Evolutionary conservation across 208 protist genomes (phyloP).

Genomic region (Crithidia brevicula): DNA sequence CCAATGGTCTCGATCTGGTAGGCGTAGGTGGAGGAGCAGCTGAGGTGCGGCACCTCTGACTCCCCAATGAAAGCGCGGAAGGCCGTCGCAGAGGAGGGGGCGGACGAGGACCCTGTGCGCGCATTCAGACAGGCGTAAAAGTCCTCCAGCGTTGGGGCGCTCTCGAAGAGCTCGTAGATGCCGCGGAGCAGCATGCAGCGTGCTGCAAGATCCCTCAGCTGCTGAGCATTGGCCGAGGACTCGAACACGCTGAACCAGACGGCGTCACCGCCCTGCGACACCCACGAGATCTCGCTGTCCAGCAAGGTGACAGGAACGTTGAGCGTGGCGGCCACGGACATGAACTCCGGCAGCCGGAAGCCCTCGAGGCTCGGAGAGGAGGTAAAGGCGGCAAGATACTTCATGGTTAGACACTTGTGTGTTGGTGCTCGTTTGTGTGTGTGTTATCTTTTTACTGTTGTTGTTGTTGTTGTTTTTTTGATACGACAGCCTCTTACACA

Average conservation of each 20-base stretch:
- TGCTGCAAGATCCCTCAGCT: conserved; percentile 30
- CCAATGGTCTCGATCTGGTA: conserved; percentile 81
- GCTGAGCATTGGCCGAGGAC: conserved; percentile 14
- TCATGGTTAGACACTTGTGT: conserved; percentile 43
- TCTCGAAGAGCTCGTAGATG: conserved; percentile 57
- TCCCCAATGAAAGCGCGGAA: conserved; percentile 34
- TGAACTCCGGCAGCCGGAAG: conserved; percentile 67
- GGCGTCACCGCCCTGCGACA: conserved; percentile 23
- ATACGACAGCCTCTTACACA: no score
- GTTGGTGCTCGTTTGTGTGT: no score
- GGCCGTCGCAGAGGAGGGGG: neutral
- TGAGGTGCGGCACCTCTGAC: conserved; percentile 27
- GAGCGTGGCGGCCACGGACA: conserved; percentile 44
- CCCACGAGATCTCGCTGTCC: conserved; percentile 32
- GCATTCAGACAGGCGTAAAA: conserved; percentile 35
- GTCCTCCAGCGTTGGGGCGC: conserved; percentile 47
- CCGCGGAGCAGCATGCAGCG: conserved; percentile 58
- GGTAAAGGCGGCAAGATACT: conserved; percentile 76
- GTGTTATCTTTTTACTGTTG: no score
- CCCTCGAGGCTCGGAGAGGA: conserved; percentile 53
- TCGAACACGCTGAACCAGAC: conserved; percentile 53
- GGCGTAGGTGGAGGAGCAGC: conserved; percentile 34
- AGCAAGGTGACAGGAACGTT: conserved; percentile 38
- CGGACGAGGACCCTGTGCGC: neutral
- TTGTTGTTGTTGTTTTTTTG: no score